Conservation (phyloP, 495 filamentous ascomycete genomes). For the Penicillium silybi region DNA sequence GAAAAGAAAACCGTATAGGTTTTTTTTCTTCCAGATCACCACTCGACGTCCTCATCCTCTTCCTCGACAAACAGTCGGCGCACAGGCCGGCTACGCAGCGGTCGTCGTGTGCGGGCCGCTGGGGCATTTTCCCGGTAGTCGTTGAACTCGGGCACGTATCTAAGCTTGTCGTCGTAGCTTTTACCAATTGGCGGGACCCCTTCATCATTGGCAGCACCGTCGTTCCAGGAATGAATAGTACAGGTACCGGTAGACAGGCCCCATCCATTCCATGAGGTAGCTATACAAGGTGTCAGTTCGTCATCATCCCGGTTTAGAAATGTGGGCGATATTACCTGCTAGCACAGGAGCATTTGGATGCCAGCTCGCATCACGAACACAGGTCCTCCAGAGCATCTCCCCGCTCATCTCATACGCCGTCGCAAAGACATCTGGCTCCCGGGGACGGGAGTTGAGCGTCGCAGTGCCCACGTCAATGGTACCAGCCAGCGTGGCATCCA, state of each 20-base stretch:
- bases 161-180: constrained; percentile 55
- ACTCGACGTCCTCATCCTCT: constrained; percentile 9
- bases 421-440: constrained; percentile 40
- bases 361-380: constrained; percentile 92
- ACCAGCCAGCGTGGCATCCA: constrained; percentile 83
- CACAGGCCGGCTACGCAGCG: constrained; percentile 23
- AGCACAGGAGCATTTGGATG: constrained; percentile 86
- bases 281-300: constrained; percentile 39
- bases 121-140: constrained; percentile 19
- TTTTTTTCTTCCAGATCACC: constrained; percentile 6
- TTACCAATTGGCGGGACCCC: constrained; percentile 57
- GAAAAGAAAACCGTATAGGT: not conserved
- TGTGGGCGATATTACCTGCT: constrained; percentile 58
- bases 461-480: constrained; percentile 72
- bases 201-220: constrained; percentile 59
- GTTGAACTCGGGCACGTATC: constrained; percentile 28
- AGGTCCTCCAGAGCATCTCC: constrained; percentile 62
- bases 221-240: constrained; percentile 73
- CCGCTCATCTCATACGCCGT: constrained; percentile 37
- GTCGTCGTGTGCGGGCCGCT: constrained; percentile 11
- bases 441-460: constrained; percentile 57
- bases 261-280: constrained; percentile 77
- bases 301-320: not conserved
- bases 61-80: constrained; percentile 13
- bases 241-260: constrained; percentile 67